These are phyloP conservation scores for Cryptosporidium muris DNA, from an alignment of 169 alveolate genomes.

Conservation along the genomic window DNA sequence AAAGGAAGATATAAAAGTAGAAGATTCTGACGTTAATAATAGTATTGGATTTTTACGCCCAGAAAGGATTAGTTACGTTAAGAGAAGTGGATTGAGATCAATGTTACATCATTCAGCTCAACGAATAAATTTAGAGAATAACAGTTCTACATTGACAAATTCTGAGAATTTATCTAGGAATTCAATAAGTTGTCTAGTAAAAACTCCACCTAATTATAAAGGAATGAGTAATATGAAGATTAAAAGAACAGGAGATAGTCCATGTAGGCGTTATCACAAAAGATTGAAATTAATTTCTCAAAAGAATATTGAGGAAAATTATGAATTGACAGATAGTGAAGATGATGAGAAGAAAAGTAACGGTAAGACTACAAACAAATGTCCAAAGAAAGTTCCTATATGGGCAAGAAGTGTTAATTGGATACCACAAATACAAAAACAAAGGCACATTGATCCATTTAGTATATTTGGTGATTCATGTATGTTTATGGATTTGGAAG, in stretches of 20 bases:
- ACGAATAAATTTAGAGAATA: conserved; percentile 6
- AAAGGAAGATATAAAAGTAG: not conserved
- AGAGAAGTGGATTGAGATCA: conserved; percentile 64
- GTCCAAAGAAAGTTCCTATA: conserved; percentile 41
- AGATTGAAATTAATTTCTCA: conserved; percentile 57
- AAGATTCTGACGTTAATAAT: not conserved
- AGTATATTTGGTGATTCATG: conserved; percentile 69
- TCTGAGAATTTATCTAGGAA: not conserved
- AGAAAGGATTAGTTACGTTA: conserved; percentile 59
- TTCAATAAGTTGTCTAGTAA: conserved; percentile 12
- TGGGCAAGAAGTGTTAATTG: conserved; percentile 72
- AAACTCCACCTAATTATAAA: conserved; percentile 25
- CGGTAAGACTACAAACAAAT: not conserved
- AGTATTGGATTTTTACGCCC: conserved; percentile 45
- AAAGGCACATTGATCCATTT: conserved; percentile 56
- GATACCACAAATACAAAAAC: conserved; percentile 67
- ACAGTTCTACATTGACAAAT: not conserved
- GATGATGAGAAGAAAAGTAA: conserved; percentile 18
- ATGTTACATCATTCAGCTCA: conserved; percentile 61
- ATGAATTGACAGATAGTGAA: conserved; percentile 55
- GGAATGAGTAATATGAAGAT: conserved; percentile 18
- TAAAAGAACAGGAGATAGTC: conserved; percentile 61
- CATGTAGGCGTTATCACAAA: conserved; percentile 63
- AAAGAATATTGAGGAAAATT: conserved; percentile 40
- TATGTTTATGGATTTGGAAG: conserved; percentile 69